phyloP scores from a whole-genome alignment of 2,329 filamentous ascomycete species.

The Drechslerella stenobrocha region DNA sequence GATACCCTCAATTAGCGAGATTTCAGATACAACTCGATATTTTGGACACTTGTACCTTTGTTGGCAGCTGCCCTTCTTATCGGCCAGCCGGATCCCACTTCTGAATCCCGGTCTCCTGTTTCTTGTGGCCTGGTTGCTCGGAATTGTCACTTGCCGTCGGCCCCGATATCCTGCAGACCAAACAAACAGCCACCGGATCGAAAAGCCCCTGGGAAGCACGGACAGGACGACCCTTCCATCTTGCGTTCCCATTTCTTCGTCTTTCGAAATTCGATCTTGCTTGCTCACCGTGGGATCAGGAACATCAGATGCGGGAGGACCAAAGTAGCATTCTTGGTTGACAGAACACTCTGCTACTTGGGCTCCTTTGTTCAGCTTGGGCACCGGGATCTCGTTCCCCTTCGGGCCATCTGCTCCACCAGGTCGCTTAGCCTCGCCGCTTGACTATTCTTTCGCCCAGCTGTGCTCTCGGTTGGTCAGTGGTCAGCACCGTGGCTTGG shows the following conservation, averaged over 20 bases:
- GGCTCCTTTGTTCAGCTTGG: constrained; percentile 3
- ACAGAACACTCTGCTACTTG: constrained; percentile 25
- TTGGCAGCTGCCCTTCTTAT: constrained; percentile 33
- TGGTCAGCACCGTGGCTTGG: constrained; percentile 14
- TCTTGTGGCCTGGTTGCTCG: constrained; percentile 23
- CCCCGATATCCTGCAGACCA: constrained; percentile 5
- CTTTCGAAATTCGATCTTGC: constrained; percentile 21
- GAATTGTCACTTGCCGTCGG: constrained; percentile 31
- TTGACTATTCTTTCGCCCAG: constrained; percentile 23
- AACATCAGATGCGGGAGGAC: constrained; percentile 44
- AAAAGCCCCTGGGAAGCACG: not conserved
- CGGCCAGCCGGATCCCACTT: constrained; percentile 18
- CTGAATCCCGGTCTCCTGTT: constrained; percentile 3
- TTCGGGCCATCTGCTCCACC: constrained; percentile 26
- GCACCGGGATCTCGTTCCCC: constrained; percentile 33
- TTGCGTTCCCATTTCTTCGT: constrained; percentile 11
- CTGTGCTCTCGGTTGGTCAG: constrained; percentile 24
- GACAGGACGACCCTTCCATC: constrained; percentile 12
- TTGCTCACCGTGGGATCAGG: constrained; percentile 22
- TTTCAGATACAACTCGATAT: constrained; percentile 39
- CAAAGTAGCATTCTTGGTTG: constrained; percentile 47
- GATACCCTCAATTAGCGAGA: constrained; percentile 48
- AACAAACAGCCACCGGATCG: constrained; percentile 1
- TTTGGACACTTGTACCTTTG: constrained; percentile 43
- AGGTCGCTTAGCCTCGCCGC: constrained; percentile 40